Base-by-base conservation (phyloP, 2,329 filamentous ascomycete species). In the Orbilia oligospora region DNA sequence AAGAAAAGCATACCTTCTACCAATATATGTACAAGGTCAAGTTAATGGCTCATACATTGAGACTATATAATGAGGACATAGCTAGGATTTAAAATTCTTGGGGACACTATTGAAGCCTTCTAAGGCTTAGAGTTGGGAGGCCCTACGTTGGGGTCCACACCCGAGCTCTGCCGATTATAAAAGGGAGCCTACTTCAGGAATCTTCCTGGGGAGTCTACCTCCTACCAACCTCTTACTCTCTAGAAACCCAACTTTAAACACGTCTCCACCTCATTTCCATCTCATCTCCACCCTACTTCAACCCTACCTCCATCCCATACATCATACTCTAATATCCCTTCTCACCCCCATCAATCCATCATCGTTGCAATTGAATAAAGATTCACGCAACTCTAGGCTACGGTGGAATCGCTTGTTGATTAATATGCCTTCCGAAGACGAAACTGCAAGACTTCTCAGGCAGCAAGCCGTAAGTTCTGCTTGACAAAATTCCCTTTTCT, bases 401-500 rank as follows among this genome's bases (percentile, higher is more conserved):
- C 51, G 16, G 27, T 49, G 22, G 36, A 22, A 38, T 10, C 8
- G 6, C 24, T 44, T 5, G n/a, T 10, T 14, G 33, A 20, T 38
- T 24, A 36, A 48, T 2, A 77, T 77, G 73, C 49, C 56, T 36
- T 44, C 56, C 27, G 56, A 61, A 9, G 56, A 61, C 9, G 56
- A 61, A 61, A 61, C 20, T 20, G 36, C 56, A 4, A 61, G 18
- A 9, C 68, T 78, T 41, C 24, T 78, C 38, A 55, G 30, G n/a
- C 68, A 78, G n/a, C 68, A 72, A 30, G 63, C 48, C 36, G 75
- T 68, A 46, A 53, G 56, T 20, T 6, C 27, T 38, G 3, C 18
- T 9, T n/a, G 44, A n/a, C 12, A 16, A 44, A 12, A 18, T 5
- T 16, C 8, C n/a, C 38, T 14, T 30, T 24, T 14, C 18, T 18